These are phyloP conservation scores for Aspergillus amoenus DNA, from an alignment of 2,329 filamentous ascomycete genomes.

Conservation along the genomic window DNA sequence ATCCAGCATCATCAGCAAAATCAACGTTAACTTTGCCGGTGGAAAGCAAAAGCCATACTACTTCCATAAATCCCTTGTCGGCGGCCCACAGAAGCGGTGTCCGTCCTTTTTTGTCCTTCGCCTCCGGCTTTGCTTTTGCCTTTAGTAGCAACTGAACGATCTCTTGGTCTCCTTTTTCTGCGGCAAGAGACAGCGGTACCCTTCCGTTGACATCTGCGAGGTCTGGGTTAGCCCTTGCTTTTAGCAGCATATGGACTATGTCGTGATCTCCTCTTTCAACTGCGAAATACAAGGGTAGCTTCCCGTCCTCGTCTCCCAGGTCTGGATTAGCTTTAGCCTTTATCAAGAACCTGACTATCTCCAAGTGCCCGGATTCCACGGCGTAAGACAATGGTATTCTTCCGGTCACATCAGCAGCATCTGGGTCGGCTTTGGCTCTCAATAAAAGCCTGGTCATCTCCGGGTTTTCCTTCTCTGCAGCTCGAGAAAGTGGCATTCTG, in stretches of 20 bases:
- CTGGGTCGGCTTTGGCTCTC: slow-evolving; percentile 12
- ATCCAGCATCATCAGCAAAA: slow-evolving; percentile 17
- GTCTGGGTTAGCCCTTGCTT: slow-evolving; percentile 13
- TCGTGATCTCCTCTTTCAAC: slow-evolving; percentile 21
- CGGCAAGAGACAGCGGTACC: slow-evolving; percentile 16
- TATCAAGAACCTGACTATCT: slow-evolving; percentile 20
- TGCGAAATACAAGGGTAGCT: slow-evolving; percentile 18
- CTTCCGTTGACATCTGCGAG: slow-evolving; percentile 14
- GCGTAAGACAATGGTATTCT: slow-evolving; percentile 18
- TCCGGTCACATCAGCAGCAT: slow-evolving; percentile 13
- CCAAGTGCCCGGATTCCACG: slow-evolving; percentile 17
- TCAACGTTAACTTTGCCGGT: slow-evolving; percentile 21
- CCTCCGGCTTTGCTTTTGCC: slow-evolving; percentile 13
- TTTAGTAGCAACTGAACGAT: slow-evolving; percentile 22
- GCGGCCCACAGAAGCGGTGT: slow-evolving; percentile 21
- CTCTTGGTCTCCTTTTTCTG: slow-evolving; percentile 19
- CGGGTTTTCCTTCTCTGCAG: slow-evolving; percentile 23
- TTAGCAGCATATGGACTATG: slow-evolving; percentile 21
- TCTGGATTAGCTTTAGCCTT: slow-evolving; percentile 15
- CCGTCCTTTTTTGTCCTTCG: slow-evolving; percentile 10
- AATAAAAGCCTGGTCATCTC: slow-evolving; percentile 22
- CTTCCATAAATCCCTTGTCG: slow-evolving; percentile 20
- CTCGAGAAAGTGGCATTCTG: slow-evolving; percentile 16
- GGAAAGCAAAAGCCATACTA: slow-evolving; percentile 27
- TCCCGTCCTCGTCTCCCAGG: slow-evolving; percentile 14